Base-by-base conservation (phyloP, 2,329 filamentous ascomycete genomes). In the Claviceps africana region DNA sequence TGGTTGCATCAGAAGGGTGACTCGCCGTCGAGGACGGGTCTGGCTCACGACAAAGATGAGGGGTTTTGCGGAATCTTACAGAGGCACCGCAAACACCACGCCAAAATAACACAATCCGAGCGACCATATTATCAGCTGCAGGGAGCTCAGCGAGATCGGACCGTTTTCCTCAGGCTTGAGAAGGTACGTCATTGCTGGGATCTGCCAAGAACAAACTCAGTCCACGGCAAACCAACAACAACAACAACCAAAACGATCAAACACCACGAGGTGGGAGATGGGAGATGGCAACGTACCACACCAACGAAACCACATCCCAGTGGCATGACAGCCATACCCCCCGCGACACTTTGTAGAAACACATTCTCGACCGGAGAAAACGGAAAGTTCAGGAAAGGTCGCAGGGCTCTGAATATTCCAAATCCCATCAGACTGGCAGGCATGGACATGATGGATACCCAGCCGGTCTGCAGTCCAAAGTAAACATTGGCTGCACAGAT, bases 401-500 rank as follows among this genome's bases (percentile, higher is more conserved):
- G 79, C 1, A 96, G 68, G 6, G 83, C 76, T 62, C 87, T 88
- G 75, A 98, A 98, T 59, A 95, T 85, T 11, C 89, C 91, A 64
- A 96, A 97, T 2, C 93, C 91, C 63, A 98, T 88, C 54, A 98
- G 73, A 22, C 89, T 93, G 1, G 89, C 87, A 0, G 93, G 93
- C 89, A 98, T 96, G 17, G 88, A 87, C 93, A 98, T 97, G 59
- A 88, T 87, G 61, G 83, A 80, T 44, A 80, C 73, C 74, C 74
- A 78, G 56, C 74, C 73, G 30, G 88, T 94, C 70, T 97, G 93
- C 33, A 98, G 74, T n/a, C 93, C 93, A 65, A 98, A 98, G 68
- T 97, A 98, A 74, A 94, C 96, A 65, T 98, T 98, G 50, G 88
- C 94, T 66, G 95, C 95, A 64, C 87, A 93, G 62, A 97, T 95